phyloP scores from a whole-genome alignment of 805 yeast species.

The Lachancea lanzarotensis region DNA sequence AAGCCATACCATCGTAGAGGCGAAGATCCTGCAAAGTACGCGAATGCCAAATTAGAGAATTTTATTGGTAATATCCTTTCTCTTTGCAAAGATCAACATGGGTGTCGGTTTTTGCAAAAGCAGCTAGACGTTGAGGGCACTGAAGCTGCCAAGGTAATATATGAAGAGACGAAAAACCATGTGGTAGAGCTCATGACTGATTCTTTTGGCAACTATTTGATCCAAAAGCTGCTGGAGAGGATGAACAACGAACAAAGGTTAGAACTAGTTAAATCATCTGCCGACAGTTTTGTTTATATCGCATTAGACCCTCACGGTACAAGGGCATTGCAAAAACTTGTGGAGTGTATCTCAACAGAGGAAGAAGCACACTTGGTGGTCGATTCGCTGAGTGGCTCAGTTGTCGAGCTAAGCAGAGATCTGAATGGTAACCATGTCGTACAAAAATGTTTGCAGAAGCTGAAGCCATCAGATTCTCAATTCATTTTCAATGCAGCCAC shows the following conservation, averaged over 20 bases:
- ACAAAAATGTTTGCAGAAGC: slow-evolving; percentile 79
- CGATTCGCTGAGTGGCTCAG: slow-evolving; percentile 54
- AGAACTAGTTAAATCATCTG: slow-evolving; percentile 59
- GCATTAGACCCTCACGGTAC: slow-evolving; percentile 96
- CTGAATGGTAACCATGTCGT: slow-evolving; percentile 95
- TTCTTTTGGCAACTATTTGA: slow-evolving; percentile 94
- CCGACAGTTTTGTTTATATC: slow-evolving; percentile 66
- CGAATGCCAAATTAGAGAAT: slow-evolving; percentile 61
- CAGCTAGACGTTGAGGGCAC: slow-evolving; percentile 63
- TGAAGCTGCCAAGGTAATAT: slow-evolving; percentile 67
- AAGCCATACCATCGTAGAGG: slow-evolving; percentile 6
- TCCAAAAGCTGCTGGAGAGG: slow-evolving; percentile 83
- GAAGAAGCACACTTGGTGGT: slow-evolving; percentile 67
- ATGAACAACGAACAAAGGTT: slow-evolving; percentile 66
- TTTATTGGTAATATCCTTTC: slow-evolving; percentile 68
- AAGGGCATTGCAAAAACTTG: slow-evolving; percentile 85
- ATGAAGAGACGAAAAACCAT: slow-evolving; percentile 69
- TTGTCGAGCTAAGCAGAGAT: slow-evolving; percentile 77
- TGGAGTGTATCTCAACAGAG: slow-evolving; percentile 68
- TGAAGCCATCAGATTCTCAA: slow-evolving; percentile 63
- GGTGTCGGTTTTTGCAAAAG: slow-evolving; percentile 86
- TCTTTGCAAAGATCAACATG: slow-evolving; percentile 92
- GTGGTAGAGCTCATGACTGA: slow-evolving; percentile 87
- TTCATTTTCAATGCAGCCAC: slow-evolving; percentile 86
- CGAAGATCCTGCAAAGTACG: slow-evolving; percentile 66